Evolutionary conservation across 306 rosid genomes (phyloP).

Genomic region (Prunus mongolica): DNA sequence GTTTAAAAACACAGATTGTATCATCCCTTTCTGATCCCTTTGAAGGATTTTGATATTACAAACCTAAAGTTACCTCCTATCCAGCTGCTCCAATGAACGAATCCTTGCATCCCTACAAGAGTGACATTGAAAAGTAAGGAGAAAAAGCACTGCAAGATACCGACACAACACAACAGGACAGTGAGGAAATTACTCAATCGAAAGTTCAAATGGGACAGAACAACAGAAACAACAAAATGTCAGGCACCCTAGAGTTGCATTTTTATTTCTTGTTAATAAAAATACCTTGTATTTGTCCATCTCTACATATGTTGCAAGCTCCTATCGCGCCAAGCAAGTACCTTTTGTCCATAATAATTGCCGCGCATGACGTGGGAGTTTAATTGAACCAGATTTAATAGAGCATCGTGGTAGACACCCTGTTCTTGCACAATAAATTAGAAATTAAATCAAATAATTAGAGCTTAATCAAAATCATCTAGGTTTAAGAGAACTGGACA

Average conservation of each 20-base stretch:
- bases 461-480: not conserved
- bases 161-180: not conserved
- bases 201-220: not conserved
- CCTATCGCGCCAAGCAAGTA: constrained; percentile 38
- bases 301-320: constrained; percentile 8
- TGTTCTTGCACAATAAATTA: constrained; percentile 15
- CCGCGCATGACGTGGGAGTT: constrained; percentile 31
- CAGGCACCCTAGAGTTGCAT: not conserved
- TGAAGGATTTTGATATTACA: not conserved
- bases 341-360: constrained; percentile 47
- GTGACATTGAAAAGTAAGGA: not conserved
- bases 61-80: constrained; percentile 1
- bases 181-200: not conserved
- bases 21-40: not conserved
- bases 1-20: not conserved
- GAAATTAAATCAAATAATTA: not conserved
- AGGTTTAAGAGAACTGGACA: not conserved
- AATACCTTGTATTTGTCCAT: constrained; percentile 2
- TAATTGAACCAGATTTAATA: constrained; percentile 25
- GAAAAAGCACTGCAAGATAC: not conserved
- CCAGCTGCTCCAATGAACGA: not conserved
- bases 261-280: not conserved
- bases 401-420: constrained; percentile 25
- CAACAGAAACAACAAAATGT: not conserved
- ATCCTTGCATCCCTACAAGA: not conserved